A percentile compares a stretch with the other conserved stretches of the same genome.
phyloP scores from a whole-genome alignment of 2,329 filamentous ascomycete genomes.

The Neofusicoccum ribis region DNA sequence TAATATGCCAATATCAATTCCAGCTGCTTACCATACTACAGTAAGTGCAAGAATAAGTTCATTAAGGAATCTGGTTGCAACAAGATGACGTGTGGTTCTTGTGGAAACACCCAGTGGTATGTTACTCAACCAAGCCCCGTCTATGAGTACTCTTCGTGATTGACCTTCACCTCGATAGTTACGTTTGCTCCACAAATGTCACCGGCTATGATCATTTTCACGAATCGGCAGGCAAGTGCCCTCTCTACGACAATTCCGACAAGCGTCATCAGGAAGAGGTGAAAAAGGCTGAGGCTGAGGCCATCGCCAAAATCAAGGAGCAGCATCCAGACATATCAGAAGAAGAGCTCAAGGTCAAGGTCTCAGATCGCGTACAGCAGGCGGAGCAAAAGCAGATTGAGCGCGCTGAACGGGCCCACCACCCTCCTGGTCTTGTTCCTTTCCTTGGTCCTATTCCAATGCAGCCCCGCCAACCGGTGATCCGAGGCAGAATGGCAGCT shows the following conservation, averaged over 20 bases:
- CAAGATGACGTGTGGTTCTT: slow-evolving; percentile 74
- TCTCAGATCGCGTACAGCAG: slow-evolving; percentile 55
- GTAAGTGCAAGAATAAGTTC: slow-evolving; percentile 67
- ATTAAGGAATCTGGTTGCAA: slow-evolving; percentile 81
- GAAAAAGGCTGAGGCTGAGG: slow-evolving; percentile 59
- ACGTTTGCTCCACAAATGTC: slow-evolving; percentile 67
- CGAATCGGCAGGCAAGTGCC: slow-evolving; percentile 57
- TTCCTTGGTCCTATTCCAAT: too few species aligned
- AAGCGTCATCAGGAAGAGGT: slow-evolving; percentile 65
- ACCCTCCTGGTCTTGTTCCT: too few species aligned
- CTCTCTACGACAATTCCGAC: slow-evolving; percentile 59
- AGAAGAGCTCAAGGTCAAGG: slow-evolving; percentile 58
- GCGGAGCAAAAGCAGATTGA: slow-evolving; percentile 27
- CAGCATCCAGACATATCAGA: slow-evolving; percentile 63
- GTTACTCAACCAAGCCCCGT: slow-evolving; percentile 20
- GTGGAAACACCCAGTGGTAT: slow-evolving; percentile 56
- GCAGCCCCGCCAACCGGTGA: too few species aligned
- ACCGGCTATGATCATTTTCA: slow-evolving; percentile 72
- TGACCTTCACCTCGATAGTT: slow-evolving; percentile 49
- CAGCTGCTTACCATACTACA: slow-evolving; percentile 24
- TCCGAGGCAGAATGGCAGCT: too few species aligned
- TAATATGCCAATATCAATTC: too few species aligned
- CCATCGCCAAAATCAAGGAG: slow-evolving; percentile 55
- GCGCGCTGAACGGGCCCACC: neutral
- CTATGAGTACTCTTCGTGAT: slow-evolving; percentile 32